A percentile compares a stretch with the other conserved stretches of the same genome.
Evolutionary conservation across 371 early-diverging fungal species (phyloP).

Genomic region (Lichtheimia ornata): DNA sequence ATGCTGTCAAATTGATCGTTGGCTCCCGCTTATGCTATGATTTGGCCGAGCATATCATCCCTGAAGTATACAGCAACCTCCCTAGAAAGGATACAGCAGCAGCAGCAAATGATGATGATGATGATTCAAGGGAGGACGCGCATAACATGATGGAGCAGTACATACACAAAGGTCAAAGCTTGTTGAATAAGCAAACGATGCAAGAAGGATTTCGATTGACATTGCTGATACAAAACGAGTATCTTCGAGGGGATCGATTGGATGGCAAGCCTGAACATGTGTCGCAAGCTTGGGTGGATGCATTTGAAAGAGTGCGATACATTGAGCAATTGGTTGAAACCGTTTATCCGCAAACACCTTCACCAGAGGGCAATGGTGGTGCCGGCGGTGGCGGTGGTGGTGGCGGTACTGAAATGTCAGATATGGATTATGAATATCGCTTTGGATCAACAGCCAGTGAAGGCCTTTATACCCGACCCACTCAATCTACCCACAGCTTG

Average conservation of each 20-base stretch:
- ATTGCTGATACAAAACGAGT: conserved; percentile 22
- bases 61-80: conserved; percentile 39
- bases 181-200: conserved; percentile 38
- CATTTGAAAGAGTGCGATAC: conserved; percentile 18
- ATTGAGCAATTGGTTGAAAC: conserved; percentile 28
- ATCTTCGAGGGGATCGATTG: conserved; percentile 9
- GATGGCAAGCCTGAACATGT: conserved; percentile 7
- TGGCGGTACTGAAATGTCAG: conserved; percentile 13
- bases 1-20: conserved; percentile 2
- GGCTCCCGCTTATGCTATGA: conserved; percentile 55
- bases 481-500: conserved; percentile 33
- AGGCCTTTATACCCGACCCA: conserved; percentile 16
- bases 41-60: conserved; percentile 40
- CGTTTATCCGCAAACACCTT: conserved; percentile 22
- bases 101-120: conserved; percentile 13
- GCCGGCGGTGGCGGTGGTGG: background rate
- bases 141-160: conserved; percentile 30
- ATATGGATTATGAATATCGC: conserved; percentile 25
- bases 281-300: conserved; percentile 28
- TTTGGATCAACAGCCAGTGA: conserved; percentile 14
- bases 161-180: conserved; percentile 27
- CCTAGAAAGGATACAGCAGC: conserved; percentile 24
- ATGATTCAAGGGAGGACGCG: conserved; percentile 23
- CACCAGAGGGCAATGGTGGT: background rate
- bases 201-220: conserved; percentile 32